These are phyloP conservation scores for Takakia lepidozioides DNA, from an alignment of 225 moss, liverwort and hornwort species.

Conservation along the genomic window DNA sequence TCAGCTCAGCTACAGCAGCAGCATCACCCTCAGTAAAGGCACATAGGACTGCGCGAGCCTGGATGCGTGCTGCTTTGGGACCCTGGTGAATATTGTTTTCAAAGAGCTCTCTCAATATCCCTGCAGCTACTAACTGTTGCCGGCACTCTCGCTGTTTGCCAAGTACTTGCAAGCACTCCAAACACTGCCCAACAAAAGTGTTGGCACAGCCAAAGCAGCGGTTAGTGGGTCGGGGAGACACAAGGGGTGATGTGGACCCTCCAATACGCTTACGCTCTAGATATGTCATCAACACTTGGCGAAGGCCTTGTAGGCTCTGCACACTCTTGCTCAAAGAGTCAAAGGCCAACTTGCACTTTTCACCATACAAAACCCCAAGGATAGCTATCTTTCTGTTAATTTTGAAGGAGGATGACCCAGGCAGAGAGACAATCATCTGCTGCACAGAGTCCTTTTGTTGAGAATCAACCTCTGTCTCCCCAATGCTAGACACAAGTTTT, in stretches of 20 bases:
- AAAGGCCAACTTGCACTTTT: conserved; percentile 99
- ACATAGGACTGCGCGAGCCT: conserved; percentile 86
- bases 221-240: conserved; percentile 68
- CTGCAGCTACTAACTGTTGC: conserved; percentile 77
- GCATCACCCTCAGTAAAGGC: conserved; percentile 87
- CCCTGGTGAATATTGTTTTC: conserved; percentile 99
- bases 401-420: conserved; percentile 89
- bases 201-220: conserved; percentile 99
- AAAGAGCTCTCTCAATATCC: conserved; percentile 90
- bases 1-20: conserved; percentile 76
- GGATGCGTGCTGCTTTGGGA: conserved; percentile 87
- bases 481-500: conserved; percentile 96
- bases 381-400: conserved; percentile 97
- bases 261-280: conserved; percentile 74
- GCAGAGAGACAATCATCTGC: conserved; percentile 89
- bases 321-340: conserved; percentile 99
- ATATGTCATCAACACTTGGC: conserved; percentile 87
- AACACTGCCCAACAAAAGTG: conserved; percentile 93
- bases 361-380: conserved; percentile 92
- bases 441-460: conserved; percentile 98
- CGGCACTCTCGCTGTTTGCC: conserved; percentile 73
- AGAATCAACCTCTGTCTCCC: conserved; percentile 91
- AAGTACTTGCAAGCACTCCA: conserved; percentile 97
- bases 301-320: conserved; percentile 90
- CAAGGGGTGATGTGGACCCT: conserved; percentile 24